A percentile compares a stretch with the other conserved stretches of the same genome.
Evolutionary conservation across 257 asterid species (phyloP).

Genomic region (Gynochthodes officinalis): DNA sequence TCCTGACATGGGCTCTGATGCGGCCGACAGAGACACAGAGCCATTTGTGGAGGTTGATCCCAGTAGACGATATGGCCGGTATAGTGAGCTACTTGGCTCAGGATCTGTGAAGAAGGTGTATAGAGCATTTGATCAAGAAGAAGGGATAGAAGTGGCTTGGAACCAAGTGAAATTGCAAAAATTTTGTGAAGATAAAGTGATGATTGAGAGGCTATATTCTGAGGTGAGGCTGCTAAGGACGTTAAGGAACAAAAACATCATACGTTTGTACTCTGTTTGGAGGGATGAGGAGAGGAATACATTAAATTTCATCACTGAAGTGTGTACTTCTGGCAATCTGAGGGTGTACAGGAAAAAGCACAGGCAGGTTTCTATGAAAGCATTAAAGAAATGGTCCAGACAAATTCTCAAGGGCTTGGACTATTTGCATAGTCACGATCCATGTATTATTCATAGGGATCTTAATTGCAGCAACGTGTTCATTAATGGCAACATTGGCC

Average conservation of each 20-base stretch:
- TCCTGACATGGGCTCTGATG: constrained; percentile 30
- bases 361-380: constrained; percentile 64
- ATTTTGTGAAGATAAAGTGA: constrained; percentile 43
- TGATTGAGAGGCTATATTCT: constrained; percentile 54
- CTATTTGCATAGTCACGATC: constrained; percentile 69
- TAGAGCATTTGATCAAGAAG: constrained; percentile 82
- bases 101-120: constrained; percentile 82
- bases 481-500: constrained; percentile 82
- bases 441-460: constrained; percentile 76
- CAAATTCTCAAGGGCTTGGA: constrained; percentile 78
- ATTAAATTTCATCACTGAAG: constrained; percentile 80
- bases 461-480: constrained; percentile 82
- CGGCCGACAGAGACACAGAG: constrained; percentile 44
- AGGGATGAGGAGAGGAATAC: constrained; percentile 50
- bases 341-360: constrained; percentile 78
- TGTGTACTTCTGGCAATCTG: constrained; percentile 76
- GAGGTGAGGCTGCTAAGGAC: constrained; percentile 58
- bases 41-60: constrained; percentile 72
- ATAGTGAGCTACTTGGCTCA: constrained; percentile 62
- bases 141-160: constrained; percentile 95
- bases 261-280: constrained; percentile 64
- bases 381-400: constrained; percentile 76
- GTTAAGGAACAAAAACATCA: constrained; percentile 51
- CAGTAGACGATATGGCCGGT: constrained; percentile 70
- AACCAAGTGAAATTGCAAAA: constrained; percentile 66